Percentiles rank a stretch among this genome's conserved stretches.
phyloP scores from a whole-genome alignment of 495 filamentous ascomycete genomes.

The Xylaria acuta region DNA sequence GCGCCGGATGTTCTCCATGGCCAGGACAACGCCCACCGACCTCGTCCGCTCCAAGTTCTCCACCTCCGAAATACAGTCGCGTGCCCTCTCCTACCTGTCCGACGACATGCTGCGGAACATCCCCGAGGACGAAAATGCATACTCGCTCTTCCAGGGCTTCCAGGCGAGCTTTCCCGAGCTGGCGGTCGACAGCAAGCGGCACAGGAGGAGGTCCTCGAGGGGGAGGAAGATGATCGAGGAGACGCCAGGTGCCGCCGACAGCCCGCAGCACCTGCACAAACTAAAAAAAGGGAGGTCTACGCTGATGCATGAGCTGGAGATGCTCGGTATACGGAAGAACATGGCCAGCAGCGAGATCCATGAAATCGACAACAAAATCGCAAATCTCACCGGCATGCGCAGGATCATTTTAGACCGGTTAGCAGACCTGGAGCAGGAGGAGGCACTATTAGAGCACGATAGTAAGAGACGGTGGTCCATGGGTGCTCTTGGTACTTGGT shows the following conservation, averaged over 20 bases:
- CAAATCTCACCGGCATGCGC: constrained; percentile 92
- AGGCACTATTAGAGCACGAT: constrained; percentile 87
- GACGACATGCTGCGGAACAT: constrained; percentile 90
- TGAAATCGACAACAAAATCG: constrained; percentile 96
- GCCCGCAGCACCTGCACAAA: constrained; percentile 68
- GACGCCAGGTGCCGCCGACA: constrained; percentile 53
- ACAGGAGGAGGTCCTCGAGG: constrained; percentile 72
- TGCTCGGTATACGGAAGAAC: constrained; percentile 92
- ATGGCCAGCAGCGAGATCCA: constrained; percentile 96
- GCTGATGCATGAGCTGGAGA: constrained; percentile 82
- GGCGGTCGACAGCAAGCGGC: constrained; percentile 68
- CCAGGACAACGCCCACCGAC: constrained; percentile 87
- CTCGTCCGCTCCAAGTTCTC: constrained; percentile 91
- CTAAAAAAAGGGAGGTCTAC: constrained; percentile 78
- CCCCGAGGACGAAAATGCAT: constrained; percentile 81
- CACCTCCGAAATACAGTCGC: constrained; percentile 90
- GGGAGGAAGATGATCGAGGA: constrained; percentile 77
- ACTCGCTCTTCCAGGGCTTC: constrained; percentile 96
- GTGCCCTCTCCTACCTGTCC: constrained; percentile 85
- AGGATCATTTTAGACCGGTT: constrained; percentile 90
- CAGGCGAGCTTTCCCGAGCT: constrained; percentile 86
- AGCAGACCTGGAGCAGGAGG: constrained; percentile 89
- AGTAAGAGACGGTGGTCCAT: constrained; percentile 57
- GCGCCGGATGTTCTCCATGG: constrained; percentile 85
- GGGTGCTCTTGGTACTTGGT: constrained; percentile 21